Base-by-base conservation (phyloP, 1,139 yeast species). In the Candida smagusa region DNA sequence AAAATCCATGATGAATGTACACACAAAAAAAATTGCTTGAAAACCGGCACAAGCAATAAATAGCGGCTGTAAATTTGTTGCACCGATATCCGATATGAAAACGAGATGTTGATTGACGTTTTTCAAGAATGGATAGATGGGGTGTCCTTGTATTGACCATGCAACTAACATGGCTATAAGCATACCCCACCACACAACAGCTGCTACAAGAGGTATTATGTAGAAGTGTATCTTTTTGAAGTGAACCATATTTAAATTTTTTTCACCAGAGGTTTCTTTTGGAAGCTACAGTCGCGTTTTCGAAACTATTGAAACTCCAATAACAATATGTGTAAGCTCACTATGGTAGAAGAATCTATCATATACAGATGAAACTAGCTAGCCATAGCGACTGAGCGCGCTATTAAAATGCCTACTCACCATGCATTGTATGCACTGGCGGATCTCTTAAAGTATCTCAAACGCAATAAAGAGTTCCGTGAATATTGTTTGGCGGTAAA, bases 91-190 rank as follows among this genome's bases (percentile, higher is more conserved):
- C 37, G 95, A 84, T 35, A 90, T 77, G 60, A 84, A 89, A 2
- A 37, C 40, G 8, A 37, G 12, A 9, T 19, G 22, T 23, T 37
- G 37, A 12, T 25, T 12, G 6, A 84, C 81, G 30, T 89, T 84
- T 19, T 63, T 58, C 71, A 82, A 75, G 56, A 80, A 83, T 36
- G 66, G 51, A 53, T 86, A 84, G 8, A 74, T 67, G 0, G 95
- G 95, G 39, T 74, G 74, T 4, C 96, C 97, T 58, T 86, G 89
- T 5, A 70, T 75, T 2, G 84, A 77, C 97, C 97, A 79, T 68
- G 49, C 44, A 2, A 70, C 58, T 44, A 85, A 59, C 74, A 85
- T 64, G 9, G 90, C 84, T 7, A 81, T 77, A 11, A 85, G 74
- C 90, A 84, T 83, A 5, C 84, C 92, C 74, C 81, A 79, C 92